Evolutionary conservation across 176 grass and related monocot species (phyloP).

Genomic region (Musa schizocarpa): DNA sequence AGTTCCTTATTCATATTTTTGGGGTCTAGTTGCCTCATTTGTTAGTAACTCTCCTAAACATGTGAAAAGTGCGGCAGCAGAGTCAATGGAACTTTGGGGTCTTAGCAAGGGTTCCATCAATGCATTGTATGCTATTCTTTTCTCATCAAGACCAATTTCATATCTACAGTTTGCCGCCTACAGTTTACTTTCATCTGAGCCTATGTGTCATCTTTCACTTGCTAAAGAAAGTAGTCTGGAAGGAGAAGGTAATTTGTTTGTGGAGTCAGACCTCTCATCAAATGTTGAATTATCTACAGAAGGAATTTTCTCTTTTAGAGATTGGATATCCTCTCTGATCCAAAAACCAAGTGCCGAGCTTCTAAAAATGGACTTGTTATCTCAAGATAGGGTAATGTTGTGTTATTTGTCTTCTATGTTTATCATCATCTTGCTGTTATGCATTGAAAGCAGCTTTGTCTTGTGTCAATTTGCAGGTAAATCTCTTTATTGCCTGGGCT

Average conservation of each 20-base stretch:
- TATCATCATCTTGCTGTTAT: background rate
- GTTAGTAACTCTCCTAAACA: slow-evolving; percentile 45
- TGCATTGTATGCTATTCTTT: slow-evolving; percentile 78
- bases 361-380: slow-evolving; percentile 53
- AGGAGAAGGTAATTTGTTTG: slow-evolving; percentile 15
- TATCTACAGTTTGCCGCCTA: slow-evolving; percentile 75
- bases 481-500: slow-evolving; percentile 72
- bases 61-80: slow-evolving; percentile 60
- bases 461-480: slow-evolving; percentile 39
- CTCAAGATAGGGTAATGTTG: slow-evolving; percentile 48
- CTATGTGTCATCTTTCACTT: slow-evolving; percentile 50
- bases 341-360: slow-evolving; percentile 54
- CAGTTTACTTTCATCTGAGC: slow-evolving; percentile 70
- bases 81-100: slow-evolving; percentile 90
- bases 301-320: slow-evolving; percentile 50
- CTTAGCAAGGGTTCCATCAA: slow-evolving; percentile 61
- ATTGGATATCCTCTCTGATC: slow-evolving; percentile 60
- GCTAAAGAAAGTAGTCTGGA: slow-evolving; percentile 38
- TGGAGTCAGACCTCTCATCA: slow-evolving; percentile 31
- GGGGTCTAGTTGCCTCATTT: slow-evolving; percentile 78
- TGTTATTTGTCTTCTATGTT: background rate
- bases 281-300: slow-evolving; percentile 37
- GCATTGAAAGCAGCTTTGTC: slow-evolving; percentile 7
- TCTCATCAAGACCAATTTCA: slow-evolving; percentile 56
- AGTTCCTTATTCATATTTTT: slow-evolving; percentile 57